Conservation (phyloP, 257 asterid species). For the Capsicum pubescens region DNA sequence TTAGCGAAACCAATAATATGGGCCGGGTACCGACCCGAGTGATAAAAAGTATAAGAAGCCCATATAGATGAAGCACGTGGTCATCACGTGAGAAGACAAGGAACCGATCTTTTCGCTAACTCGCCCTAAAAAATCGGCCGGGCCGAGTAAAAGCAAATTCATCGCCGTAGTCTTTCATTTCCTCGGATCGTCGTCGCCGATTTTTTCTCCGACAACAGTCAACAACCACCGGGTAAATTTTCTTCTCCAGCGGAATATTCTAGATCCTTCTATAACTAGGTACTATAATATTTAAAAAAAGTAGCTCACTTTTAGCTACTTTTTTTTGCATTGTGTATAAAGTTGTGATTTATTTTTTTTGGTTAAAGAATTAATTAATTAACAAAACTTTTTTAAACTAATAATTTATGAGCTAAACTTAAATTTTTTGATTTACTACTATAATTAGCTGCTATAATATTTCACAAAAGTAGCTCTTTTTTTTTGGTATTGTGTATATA, state of each 20-base stretch:
- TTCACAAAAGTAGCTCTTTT: background rate
- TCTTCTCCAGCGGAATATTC: background rate
- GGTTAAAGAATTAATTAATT: background rate
- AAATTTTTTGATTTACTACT: background rate
- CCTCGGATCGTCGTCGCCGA: conserved; percentile 38
- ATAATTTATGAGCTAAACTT: background rate
- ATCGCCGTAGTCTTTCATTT: conserved; percentile 49
- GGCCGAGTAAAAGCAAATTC: conserved; percentile 34
- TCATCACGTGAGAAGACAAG: conserved; percentile 18
- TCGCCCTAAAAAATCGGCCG: conserved; percentile 31
- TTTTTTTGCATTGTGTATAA: background rate
- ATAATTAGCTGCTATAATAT: background rate
- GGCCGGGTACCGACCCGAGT: background rate
- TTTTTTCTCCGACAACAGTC: conserved; percentile 29
- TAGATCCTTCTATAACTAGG: background rate
- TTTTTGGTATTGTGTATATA: background rate
- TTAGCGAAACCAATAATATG: background rate
- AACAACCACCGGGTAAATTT: background rate
- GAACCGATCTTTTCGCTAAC: conserved; percentile 27
- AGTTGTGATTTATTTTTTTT: background rate
- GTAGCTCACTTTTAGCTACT: background rate
- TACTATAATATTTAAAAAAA: background rate
- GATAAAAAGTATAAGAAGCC: background rate
- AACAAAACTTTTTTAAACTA: background rate
- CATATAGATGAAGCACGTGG: conserved; percentile 3